Conservation (phyloP, 148 eudicot genomes). For the Arctostaphylos glauca region DNA sequence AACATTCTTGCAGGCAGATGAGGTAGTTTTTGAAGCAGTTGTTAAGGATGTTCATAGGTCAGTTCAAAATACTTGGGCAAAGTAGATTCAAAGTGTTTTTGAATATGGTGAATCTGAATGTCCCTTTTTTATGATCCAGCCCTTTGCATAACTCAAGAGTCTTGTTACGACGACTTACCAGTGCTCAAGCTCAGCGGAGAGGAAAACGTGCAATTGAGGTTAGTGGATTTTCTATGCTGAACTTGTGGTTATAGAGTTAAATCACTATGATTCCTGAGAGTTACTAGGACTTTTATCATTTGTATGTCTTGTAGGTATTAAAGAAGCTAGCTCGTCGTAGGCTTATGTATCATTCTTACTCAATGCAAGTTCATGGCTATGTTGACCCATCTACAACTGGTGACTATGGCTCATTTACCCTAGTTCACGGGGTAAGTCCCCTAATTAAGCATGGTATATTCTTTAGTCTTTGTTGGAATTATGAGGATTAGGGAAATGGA, state of each 20-base stretch:
- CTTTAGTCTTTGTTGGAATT: neutral
- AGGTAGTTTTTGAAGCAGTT: constrained; percentile 81
- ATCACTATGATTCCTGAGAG: neutral
- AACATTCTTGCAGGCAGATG: constrained; percentile 64
- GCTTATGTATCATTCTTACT: constrained; percentile 85
- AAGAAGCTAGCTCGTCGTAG: constrained; percentile 77
- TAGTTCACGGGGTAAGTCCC: constrained; percentile 90
- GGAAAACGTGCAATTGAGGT: constrained; percentile 98
- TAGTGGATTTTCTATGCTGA: constrained; percentile 15
- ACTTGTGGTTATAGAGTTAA: neutral
- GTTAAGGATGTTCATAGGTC: constrained; percentile 77
- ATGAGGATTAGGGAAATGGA: neutral
- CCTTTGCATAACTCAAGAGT: constrained; percentile 75
- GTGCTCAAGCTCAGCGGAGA: constrained; percentile 87
- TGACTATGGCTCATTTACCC: constrained; percentile 61
- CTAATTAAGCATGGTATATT: constrained; percentile 12
- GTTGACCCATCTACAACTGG: constrained; percentile 54
- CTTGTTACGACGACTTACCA: constrained; percentile 78
- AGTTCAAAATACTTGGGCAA: constrained; percentile 16
- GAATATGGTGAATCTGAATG: neutral
- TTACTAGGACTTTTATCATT: neutral
- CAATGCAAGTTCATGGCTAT: constrained; percentile 98
- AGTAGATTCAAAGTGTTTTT: neutral
- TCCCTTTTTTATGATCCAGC: constrained; percentile 38
- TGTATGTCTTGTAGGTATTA: constrained; percentile 53